phyloP scores from a whole-genome alignment of 306 rosid species.

The Castanopsis chinensis region DNA sequence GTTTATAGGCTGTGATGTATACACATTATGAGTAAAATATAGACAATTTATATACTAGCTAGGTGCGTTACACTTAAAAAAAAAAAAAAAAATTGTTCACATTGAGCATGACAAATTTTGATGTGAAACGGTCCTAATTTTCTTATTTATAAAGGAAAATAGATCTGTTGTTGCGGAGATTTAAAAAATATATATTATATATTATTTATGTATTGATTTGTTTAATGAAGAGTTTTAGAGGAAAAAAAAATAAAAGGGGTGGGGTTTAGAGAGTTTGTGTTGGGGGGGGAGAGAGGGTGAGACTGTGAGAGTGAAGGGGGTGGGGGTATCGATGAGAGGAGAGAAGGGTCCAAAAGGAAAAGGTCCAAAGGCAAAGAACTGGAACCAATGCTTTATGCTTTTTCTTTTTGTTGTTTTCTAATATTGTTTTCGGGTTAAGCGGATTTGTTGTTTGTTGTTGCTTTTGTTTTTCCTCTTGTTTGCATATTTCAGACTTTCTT shows the following conservation, averaged over 20 bases:
- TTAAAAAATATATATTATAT: neutral
- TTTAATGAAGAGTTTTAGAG: neutral
- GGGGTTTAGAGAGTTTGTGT: no score
- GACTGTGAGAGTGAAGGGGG: neutral
- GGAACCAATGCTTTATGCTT: slow-evolving; percentile 59
- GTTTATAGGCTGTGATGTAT: no score
- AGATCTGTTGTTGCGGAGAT: no score
- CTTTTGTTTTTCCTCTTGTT: slow-evolving; percentile 28
- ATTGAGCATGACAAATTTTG: no score
- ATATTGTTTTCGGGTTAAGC: slow-evolving; percentile 47
- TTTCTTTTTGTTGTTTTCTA: slow-evolving; percentile 44
- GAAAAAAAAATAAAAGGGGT: neutral
- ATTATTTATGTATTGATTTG: neutral
- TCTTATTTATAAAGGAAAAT: no score
- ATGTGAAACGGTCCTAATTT: no score
- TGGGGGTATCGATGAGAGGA: slow-evolving; percentile 55
- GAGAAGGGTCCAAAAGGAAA: slow-evolving; percentile 73
- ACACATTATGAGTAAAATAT: no score
- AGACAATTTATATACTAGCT: no score
- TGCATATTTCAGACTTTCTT: slow-evolving; percentile 28
- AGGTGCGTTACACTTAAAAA: no score
- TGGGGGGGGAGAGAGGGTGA: slow-evolving; percentile 11
- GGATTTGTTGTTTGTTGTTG: slow-evolving; percentile 60
- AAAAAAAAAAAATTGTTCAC: no score
- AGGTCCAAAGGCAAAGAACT: slow-evolving; percentile 62